Evolutionary conservation across 2,329 filamentous ascomycete species (phyloP).

Genomic region (Xylaria sp.): DNA sequence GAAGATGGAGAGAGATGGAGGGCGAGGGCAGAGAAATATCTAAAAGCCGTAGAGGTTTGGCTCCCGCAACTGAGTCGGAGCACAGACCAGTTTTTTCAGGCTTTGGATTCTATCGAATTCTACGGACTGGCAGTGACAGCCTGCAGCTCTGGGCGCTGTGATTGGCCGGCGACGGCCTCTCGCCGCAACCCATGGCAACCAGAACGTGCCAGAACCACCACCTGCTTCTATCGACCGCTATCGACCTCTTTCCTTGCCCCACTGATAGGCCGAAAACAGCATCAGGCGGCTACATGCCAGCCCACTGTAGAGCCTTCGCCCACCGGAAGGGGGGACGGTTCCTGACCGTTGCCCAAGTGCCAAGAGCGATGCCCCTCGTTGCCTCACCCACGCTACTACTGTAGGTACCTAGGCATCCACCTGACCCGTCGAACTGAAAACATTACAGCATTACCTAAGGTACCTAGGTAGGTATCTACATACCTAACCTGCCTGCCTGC

Average conservation of each 20-base stretch:
- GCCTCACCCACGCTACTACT: no score
- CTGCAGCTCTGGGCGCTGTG: slow-evolving; percentile 21
- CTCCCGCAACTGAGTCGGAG: slow-evolving; percentile 24
- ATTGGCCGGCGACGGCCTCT: slow-evolving; percentile 30
- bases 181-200: slow-evolving; percentile 31
- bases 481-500: background rate
- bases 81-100: slow-evolving; percentile 36
- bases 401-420: no score
- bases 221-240: slow-evolving; percentile 18
- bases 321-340: background rate
- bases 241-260: slow-evolving; percentile 21
- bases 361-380: slow-evolving; percentile 17
- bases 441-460: background rate
- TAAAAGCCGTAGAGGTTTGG: slow-evolving; percentile 20
- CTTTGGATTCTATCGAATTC: slow-evolving; percentile 43
- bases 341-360: background rate
- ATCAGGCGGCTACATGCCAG: slow-evolving; percentile 23
- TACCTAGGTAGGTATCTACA: background rate
- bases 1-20: slow-evolving; percentile 22
- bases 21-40: slow-evolving; percentile 32
- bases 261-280: slow-evolving; percentile 38
- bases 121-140: slow-evolving; percentile 36
- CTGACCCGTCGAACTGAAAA: background rate
- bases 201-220: slow-evolving; percentile 29
- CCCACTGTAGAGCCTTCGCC: slow-evolving; percentile 11